Base-by-base conservation (phyloP, 208 protist genomes). In the Leishmania gerbilli region DNA sequence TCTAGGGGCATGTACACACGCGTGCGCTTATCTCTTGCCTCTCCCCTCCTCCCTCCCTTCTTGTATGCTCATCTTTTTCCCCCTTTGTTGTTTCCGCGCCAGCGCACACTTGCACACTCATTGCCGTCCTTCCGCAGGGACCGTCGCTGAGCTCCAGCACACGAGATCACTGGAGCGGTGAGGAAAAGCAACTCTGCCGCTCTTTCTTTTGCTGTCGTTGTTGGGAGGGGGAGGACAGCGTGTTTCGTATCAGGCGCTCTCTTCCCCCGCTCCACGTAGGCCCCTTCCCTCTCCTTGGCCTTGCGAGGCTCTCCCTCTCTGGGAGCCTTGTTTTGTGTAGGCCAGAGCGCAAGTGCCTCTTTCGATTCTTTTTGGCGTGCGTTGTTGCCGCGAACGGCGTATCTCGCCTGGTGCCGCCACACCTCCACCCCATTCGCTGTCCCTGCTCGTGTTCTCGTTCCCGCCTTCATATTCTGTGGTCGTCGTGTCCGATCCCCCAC, bases 31-130 rank as follows among this genome's bases (percentile, higher is more conserved):
- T 3, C 40, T 13, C n/a, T 51, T 24, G 7, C 31, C 40, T 58
- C 47, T 37, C 47, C 42, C 40, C 5, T 7, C 15, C 2, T 19
- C n/a, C 42, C 27, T 58, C n/a, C 71, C 47, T 31, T 56, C 21
- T 40, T 58, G 9, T 9, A 58, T 27, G 34, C 31, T 17, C 51
- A 60, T 62, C n/a, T 56, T 5, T 27, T 31, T 15, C 17, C 4
- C 68, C 8, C 1, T 47, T 27, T 34, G 47, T 24, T n/a, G 71
- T 37, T 75, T 58, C n/a, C 31, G n/a, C 17, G 3, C 19, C 8
- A 58, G 47, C 47, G 40, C 71, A 40, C 71, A 75, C 47, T 45
- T 27, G 7, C 71, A 55, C 47, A 75, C 71, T 40, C 67, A 72
- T 40, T 68, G 19, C 31, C 13, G 62, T 21, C 45, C 27, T 2